Base-by-base conservation (phyloP, 257 asterid species). In the Scutellaria minor region DNA sequence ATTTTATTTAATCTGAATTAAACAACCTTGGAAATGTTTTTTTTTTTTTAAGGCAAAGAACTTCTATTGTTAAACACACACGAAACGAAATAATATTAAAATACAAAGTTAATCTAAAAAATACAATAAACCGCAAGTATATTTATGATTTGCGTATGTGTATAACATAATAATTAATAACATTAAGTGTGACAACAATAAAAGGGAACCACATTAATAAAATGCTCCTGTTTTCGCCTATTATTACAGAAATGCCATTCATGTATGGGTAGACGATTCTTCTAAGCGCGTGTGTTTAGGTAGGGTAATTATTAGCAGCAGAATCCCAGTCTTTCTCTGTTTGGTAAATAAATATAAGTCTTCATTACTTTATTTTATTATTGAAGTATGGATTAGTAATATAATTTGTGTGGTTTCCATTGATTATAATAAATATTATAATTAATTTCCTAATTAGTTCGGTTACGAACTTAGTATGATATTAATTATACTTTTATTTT, bases 241-340 rank as follows among this genome's bases (percentile, higher is more conserved):
- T 59, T 64, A 5, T 57, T 67, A 62, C 81, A 8, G 1, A 52
- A 71, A 1, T 15, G 64, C 81, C 81, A 67, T 69, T 50, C 61
- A 50, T 39, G 42, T 44, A 24, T 22, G 9, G 5, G 65, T 75
- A 52, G 69, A 56, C 71, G 75, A 77, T 64, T 65, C 39, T 66
- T 50, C 48, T 40, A 18, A 31, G 37, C 37, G 37, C 37, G 37
- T 46, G 50, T 10, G 46, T 68, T 74, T 48, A 13, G 58, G 22
- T 53, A 47, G 74, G 70, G 5, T 50, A 61, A 66, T 72, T 66
- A 69, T 56, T 53, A 5, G 64, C 22, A 55, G 60, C 68, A 20
- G 42, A 31, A 66, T 72, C 77, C 5, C 24, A 62, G 74, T 66
- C 37, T 60, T 59, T 10, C 50, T 46, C 47, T 24, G 74, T 66